Conservation (phyloP, 2,329 filamentous ascomycete genomes). For the Ceratocystis diversiconidia region DNA sequence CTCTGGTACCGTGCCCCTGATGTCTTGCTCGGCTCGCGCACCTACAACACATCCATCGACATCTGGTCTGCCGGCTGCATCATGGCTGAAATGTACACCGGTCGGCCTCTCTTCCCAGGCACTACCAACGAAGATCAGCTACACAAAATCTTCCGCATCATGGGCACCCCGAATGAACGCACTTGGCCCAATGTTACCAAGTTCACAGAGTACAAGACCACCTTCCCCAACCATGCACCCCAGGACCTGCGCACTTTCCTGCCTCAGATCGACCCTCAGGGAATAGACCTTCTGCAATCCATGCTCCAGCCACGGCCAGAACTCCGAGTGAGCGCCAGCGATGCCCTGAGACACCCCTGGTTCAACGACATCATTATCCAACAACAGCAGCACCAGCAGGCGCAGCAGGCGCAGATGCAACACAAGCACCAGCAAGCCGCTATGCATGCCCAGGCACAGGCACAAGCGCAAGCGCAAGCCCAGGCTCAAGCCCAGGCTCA, state of each 20-base stretch:
- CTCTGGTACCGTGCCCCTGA: constrained; percentile 96
- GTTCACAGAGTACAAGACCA: constrained; percentile 95
- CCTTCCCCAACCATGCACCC: constrained; percentile 85
- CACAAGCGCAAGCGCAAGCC: constrained; percentile 5
- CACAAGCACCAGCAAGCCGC: constrained; percentile 27
- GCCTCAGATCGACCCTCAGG: constrained; percentile 75
- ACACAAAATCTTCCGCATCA: constrained; percentile 91
- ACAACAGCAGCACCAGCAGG: constrained; percentile 32
- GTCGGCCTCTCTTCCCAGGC: constrained; percentile 84
- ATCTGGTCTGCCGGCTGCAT: constrained; percentile 99
- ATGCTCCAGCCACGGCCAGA: constrained; percentile 92
- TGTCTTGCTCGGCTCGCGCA: constrained; percentile 81
- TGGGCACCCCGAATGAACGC: constrained; percentile 92
- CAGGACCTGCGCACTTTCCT: constrained; percentile 79
- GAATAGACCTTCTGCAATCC: constrained; percentile 71
- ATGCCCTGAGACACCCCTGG: constrained; percentile 84
- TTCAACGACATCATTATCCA: constrained; percentile 60
- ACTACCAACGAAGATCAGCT: constrained; percentile 98
- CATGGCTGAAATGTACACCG: constrained; percentile 99
- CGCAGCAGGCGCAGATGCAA: constrained; percentile 12
- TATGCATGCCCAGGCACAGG: constrained; percentile 29
- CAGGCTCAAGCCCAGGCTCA: constrained; percentile 15
- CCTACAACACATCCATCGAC: constrained; percentile 99
- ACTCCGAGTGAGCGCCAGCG: constrained; percentile 72
- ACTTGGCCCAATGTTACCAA: constrained; percentile 92